A percentile compares a stretch with the other conserved stretches of the same genome.
Evolutionary conservation across 2,329 filamentous ascomycete genomes (phyloP).

Genomic region (Helotiales sp.): DNA sequence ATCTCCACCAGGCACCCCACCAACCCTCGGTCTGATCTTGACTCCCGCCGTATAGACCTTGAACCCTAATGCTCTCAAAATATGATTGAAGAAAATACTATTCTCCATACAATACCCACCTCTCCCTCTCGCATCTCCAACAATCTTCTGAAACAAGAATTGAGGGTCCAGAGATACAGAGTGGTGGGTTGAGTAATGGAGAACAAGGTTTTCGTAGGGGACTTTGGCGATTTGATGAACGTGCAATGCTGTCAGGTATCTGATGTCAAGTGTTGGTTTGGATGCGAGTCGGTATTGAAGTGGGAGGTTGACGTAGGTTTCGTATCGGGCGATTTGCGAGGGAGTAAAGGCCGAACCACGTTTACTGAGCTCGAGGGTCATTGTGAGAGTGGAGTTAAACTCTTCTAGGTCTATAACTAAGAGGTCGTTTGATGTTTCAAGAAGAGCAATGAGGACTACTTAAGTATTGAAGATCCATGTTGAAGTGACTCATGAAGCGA

Average conservation of each 20-base stretch:
- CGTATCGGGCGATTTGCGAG: slow-evolving; percentile 25
- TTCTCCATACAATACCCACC: slow-evolving; percentile 65
- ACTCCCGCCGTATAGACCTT: slow-evolving; percentile 53
- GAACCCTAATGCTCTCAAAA: slow-evolving; percentile 53
- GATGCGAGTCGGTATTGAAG: slow-evolving; percentile 12
- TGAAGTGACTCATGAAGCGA: neutral
- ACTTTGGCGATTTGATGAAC: slow-evolving; percentile 25
- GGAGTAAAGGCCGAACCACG: slow-evolving; percentile 23
- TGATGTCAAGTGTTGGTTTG: slow-evolving; percentile 18
- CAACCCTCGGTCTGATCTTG: slow-evolving; percentile 26
- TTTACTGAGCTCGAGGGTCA: neutral
- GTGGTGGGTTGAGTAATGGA: slow-evolving; percentile 29
- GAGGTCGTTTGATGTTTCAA: neutral
- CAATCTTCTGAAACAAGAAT: slow-evolving; percentile 30
- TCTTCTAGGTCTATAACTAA: neutral
- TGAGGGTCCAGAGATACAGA: slow-evolving; percentile 27
- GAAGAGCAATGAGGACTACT: neutral
- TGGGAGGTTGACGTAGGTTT: slow-evolving; percentile 26
- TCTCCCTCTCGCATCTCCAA: slow-evolving; percentile 33
- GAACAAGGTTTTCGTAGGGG: slow-evolving; percentile 31
- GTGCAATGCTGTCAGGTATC: slow-evolving; percentile 27
- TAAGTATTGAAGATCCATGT: too few relatives aligned
- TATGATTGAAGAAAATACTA: slow-evolving; percentile 53
- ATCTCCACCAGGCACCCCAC: slow-evolving; percentile 25
- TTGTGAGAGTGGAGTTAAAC: neutral